A percentile compares a stretch with the other conserved stretches of the same genome.
Conservation (phyloP, 768 basidiomycete species). For the Postia placenta region DNA sequence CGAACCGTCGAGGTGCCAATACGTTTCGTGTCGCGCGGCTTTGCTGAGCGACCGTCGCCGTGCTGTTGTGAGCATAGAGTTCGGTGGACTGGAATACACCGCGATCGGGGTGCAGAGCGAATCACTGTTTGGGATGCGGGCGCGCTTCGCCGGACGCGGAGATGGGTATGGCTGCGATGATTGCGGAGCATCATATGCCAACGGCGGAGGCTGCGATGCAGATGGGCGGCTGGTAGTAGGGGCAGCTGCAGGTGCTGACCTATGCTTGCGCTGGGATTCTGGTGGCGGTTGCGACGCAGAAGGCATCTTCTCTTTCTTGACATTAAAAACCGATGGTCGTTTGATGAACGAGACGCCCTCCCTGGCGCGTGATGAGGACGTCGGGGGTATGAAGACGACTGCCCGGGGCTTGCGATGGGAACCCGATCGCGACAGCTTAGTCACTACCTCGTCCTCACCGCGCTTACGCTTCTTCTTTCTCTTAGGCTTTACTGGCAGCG, state of each 20-base stretch:
- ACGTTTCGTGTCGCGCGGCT: conserved; percentile 10
- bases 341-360: neutral
- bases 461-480: neutral
- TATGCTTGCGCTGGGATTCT: neutral
- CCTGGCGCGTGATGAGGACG: neutral
- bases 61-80: too few species aligned
- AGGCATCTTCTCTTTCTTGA: neutral
- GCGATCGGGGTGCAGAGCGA: neutral
- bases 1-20: conserved; percentile 33
- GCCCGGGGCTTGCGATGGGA: too few species aligned
- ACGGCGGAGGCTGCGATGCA: neutral
- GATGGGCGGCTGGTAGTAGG: neutral
- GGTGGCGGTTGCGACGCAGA: neutral
- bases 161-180: neutral
- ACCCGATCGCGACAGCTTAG: too few species aligned
- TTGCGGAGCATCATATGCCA: neutral
- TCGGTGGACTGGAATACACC: neutral
- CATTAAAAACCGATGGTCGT: neutral
- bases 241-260: neutral
- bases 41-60: neutral
- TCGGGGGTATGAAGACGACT: neutral
- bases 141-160: neutral
- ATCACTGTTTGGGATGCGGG: neutral
- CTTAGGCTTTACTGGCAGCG: neutral
- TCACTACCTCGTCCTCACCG: neutral